These are phyloP conservation scores for Fusarium robinianum DNA, from an alignment of 2,329 filamentous ascomycete species.

Conservation along the genomic window DNA sequence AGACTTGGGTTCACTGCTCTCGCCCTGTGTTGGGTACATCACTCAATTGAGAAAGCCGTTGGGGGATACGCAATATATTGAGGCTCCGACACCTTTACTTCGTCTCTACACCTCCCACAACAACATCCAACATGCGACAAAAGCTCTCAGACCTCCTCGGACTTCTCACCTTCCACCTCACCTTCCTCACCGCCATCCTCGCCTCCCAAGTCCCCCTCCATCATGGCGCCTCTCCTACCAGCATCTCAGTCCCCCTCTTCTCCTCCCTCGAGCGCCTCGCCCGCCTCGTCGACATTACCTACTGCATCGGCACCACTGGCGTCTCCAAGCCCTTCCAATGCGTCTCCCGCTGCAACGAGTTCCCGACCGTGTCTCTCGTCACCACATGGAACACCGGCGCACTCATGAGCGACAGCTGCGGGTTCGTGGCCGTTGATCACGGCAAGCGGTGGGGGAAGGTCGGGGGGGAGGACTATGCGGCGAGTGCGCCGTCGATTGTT, in stretches of 20 bases:
- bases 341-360: slow-evolving; percentile 82
- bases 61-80: too few species aligned
- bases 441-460: slow-evolving; percentile 30
- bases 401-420: slow-evolving; percentile 86
- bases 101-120: slow-evolving; percentile 1
- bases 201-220: slow-evolving; percentile 13
- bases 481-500: slow-evolving; percentile 60
- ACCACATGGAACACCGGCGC: slow-evolving; percentile 90
- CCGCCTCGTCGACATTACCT: slow-evolving; percentile 91
- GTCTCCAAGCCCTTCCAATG: slow-evolving; percentile 84
- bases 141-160: slow-evolving; percentile 1
- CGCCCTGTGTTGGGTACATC: too few species aligned
- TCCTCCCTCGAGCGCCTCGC: slow-evolving; percentile 82
- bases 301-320: slow-evolving; percentile 87
- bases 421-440: slow-evolving; percentile 90
- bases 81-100: background rate
- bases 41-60: too few species aligned
- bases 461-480: slow-evolving; percentile 6
- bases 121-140: slow-evolving; percentile 14
- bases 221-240: slow-evolving; percentile 52
- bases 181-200: slow-evolving; percentile 17
- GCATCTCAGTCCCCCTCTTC: slow-evolving; percentile 61
- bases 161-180: slow-evolving; percentile 26
- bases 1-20: too few species aligned
- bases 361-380: slow-evolving; percentile 77